A percentile compares a stretch with the other conserved stretches of the same genome.
Evolutionary conservation across 1,284 basidiomycete species (phyloP).

Genomic region (Flammula alnicola): DNA sequence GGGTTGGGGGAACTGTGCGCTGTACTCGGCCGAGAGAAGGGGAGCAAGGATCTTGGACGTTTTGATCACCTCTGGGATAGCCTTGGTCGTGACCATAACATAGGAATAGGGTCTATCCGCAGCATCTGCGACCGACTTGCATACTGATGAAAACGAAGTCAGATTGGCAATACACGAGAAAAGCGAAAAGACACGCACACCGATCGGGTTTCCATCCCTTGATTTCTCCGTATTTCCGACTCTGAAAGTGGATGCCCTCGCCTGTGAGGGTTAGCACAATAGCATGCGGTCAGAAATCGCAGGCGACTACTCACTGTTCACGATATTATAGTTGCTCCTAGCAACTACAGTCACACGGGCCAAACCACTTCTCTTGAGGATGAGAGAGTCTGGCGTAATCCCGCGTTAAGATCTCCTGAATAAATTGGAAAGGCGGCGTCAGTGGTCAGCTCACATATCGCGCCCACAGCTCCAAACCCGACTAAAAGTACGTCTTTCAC

Average conservation of each 20-base stretch:
- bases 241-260: slow-evolving; percentile 60
- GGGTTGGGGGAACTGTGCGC: slow-evolving; percentile 51
- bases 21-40: slow-evolving; percentile 56
- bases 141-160: slow-evolving; percentile 41
- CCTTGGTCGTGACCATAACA: slow-evolving; percentile 75
- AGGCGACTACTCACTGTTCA: slow-evolving; percentile 43
- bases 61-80: slow-evolving; percentile 68
- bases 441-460: background rate
- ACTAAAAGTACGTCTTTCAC: slow-evolving; percentile 58
- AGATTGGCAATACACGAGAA: background rate
- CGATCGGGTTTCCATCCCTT: slow-evolving; percentile 66
- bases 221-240: slow-evolving; percentile 63
- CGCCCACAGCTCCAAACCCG: slow-evolving; percentile 61
- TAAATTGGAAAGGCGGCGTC: background rate
- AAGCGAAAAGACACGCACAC: slow-evolving; percentile 42
- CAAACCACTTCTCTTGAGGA: slow-evolving; percentile 64
- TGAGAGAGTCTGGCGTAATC: slow-evolving; percentile 57
- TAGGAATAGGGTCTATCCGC: slow-evolving; percentile 66
- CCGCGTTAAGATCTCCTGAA: background rate
- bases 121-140: slow-evolving; percentile 60
- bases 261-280: slow-evolving; percentile 31
- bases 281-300: background rate
- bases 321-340: slow-evolving; percentile 69
- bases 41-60: slow-evolving; percentile 65
- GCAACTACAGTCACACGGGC: slow-evolving; percentile 78